Conservation (phyloP, 2,329 filamentous ascomycete species). For the Fusarium falciforme region DNA sequence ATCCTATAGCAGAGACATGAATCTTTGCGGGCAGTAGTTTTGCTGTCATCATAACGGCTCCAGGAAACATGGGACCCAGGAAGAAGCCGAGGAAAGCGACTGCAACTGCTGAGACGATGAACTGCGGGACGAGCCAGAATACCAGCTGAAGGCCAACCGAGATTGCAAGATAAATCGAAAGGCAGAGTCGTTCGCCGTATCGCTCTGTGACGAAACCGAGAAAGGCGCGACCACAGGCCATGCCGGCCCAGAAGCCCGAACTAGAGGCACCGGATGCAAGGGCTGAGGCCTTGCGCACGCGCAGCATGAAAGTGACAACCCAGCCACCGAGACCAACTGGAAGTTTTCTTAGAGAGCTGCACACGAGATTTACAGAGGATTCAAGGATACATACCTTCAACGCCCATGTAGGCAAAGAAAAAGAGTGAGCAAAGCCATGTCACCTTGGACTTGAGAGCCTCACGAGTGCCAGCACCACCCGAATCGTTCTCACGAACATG, state of each 20-base stretch:
- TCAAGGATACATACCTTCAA: conserved; percentile 61
- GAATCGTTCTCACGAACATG: conserved; percentile 41
- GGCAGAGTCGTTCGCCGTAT: conserved; percentile 72
- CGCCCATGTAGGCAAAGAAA: conserved; percentile 78
- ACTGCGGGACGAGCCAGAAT: conserved; percentile 68
- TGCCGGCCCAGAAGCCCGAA: conserved; percentile 84
- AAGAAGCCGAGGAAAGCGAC: conserved; percentile 79
- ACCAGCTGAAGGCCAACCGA: conserved; percentile 73
- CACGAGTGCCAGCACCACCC: conserved; percentile 46
- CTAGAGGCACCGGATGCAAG: conserved; percentile 79
- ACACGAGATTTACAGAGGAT: rapidly evolving
- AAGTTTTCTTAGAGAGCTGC: conserved; percentile 1
- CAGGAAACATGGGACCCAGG: conserved; percentile 79
- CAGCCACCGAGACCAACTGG: conserved; percentile 76
- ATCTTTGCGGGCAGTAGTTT: conserved; percentile 76
- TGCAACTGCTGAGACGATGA: conserved; percentile 68
- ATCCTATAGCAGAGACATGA: conserved; percentile 79
- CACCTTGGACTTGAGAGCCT: conserved; percentile 59
- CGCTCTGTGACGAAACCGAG: conserved; percentile 78
- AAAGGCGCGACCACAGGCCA: conserved; percentile 74
- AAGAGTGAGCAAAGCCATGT: conserved; percentile 77
- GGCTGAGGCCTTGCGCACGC: conserved; percentile 70
- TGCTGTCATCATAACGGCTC: conserved; percentile 75
- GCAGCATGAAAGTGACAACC: conserved; percentile 84
- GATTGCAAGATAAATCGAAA: conserved; percentile 70